Percentiles rank a stretch among this genome's conserved stretches.
phyloP scores from a whole-genome alignment of 495 filamentous ascomycete species.

The Penicillium pulvis region DNA sequence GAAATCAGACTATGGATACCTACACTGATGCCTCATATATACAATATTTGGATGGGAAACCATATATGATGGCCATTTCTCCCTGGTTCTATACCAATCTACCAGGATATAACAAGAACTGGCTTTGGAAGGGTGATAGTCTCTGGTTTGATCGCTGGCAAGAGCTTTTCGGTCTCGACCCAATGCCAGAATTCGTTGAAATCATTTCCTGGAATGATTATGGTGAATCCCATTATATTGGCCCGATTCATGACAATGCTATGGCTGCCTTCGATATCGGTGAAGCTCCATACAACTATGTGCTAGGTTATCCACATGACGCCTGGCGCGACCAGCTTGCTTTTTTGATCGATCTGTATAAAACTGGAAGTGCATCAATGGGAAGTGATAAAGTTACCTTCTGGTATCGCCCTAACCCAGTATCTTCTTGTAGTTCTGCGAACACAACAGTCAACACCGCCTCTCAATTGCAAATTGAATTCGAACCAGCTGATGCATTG shows the following conservation, averaged over 20 bases:
- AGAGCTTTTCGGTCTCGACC: conserved; percentile 62
- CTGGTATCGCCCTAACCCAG: conserved; percentile 64
- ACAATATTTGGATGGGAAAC: conserved; percentile 48
- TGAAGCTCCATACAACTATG: conserved; percentile 52
- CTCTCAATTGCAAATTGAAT: conserved; percentile 13
- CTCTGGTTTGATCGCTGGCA: conserved; percentile 77
- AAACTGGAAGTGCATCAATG: conserved; percentile 49
- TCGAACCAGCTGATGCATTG: conserved; percentile 11
- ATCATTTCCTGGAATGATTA: conserved; percentile 72
- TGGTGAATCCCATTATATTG: conserved; percentile 76
- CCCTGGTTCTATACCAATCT: conserved; percentile 78
- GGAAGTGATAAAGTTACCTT: conserved; percentile 52
- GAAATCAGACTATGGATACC: conserved; percentile 52
- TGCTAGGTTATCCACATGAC: conserved; percentile 54
- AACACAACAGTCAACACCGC: conserved; percentile 29
- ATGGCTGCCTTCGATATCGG: conserved; percentile 46
- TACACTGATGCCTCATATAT: conserved; percentile 57
- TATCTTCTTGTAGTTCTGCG: conserved; percentile 35
- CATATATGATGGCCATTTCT: conserved; percentile 81
- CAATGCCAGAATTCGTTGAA: conserved; percentile 59
- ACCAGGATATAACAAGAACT: conserved; percentile 70
- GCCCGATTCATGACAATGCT: conserved; percentile 44
- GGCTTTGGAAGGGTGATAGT: conserved; percentile 69
- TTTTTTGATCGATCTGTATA: conserved; percentile 65
- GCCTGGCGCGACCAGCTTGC: conserved; percentile 59